Conservation (phyloP, 108 stramenopile genomes). For the Skeletonema potamos region DNA sequence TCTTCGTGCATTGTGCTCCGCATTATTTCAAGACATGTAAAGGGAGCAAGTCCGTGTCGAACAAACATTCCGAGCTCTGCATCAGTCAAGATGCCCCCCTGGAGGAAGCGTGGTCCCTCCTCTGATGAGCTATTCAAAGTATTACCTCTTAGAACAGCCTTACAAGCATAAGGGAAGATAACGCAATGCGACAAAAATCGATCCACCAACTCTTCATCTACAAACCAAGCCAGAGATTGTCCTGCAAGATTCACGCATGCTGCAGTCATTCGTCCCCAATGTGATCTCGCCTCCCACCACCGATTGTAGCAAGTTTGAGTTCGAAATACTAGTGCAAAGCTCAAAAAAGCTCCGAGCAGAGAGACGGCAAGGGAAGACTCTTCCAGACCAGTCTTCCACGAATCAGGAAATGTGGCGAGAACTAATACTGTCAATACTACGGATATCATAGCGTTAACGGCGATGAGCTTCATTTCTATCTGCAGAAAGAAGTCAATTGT, state of each 20-base stretch:
- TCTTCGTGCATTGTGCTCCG: constrained; percentile 10
- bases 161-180: constrained; percentile 26
- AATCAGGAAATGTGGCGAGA: neutral
- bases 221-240: constrained; percentile 10
- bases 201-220: constrained; percentile 22
- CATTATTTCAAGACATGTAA: constrained; percentile 19
- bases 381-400: constrained; percentile 10
- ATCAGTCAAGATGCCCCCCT: constrained; percentile 23
- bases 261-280: constrained; percentile 27
- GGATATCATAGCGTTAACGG: constrained; percentile 3
- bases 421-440: constrained; percentile 19
- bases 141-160: constrained; percentile 20
- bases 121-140: constrained; percentile 11
- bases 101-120: constrained; percentile 30
- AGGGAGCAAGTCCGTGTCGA: constrained; percentile 21
- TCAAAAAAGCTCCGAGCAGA: constrained; percentile 23
- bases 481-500: constrained; percentile 32
- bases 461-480: constrained; percentile 23
- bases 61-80: constrained; percentile 26
- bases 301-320: constrained; percentile 25
- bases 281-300: constrained; percentile 34
- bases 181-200: constrained; percentile 26
- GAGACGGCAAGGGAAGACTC: neutral
- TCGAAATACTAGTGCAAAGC: constrained; percentile 31
- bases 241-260: constrained; percentile 17